A percentile compares a stretch with the other conserved stretches of the same genome.
Conservation (phyloP, 192 early-diverging fungal genomes). For the Geosiphon pyriformis region DNA sequence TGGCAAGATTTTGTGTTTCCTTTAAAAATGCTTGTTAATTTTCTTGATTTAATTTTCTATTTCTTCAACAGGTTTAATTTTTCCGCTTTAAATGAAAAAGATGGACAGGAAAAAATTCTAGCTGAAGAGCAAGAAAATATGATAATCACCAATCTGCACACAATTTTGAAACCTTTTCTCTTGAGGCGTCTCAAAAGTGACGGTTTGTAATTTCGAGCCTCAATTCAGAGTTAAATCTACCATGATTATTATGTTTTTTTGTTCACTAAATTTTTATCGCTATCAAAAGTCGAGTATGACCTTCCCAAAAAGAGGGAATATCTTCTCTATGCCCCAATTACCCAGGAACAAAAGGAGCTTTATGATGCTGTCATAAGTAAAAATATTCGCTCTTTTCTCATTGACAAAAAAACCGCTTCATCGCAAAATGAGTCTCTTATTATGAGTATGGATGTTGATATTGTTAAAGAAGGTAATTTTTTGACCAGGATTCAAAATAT, state of each 20-base stretch:
- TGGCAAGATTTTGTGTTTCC: slow-evolving; percentile 46
- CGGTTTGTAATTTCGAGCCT: slow-evolving; percentile 39
- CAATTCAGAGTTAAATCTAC: not conserved
- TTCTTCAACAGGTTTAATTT: slow-evolving; percentile 61
- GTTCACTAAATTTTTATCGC: not conserved
- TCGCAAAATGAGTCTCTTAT: not conserved
- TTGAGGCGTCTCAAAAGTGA: slow-evolving; percentile 86
- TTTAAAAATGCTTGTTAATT: not conserved
- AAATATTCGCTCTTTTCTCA: slow-evolving; percentile 59
- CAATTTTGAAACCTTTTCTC: slow-evolving; percentile 86
- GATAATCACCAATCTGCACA: slow-evolving; percentile 78
- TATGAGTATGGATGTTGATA: slow-evolving; percentile 1
- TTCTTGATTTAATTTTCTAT: not conserved
- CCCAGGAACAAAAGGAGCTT: slow-evolving; percentile 61
- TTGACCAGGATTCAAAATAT: not conserved
- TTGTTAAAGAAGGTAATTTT: not conserved
- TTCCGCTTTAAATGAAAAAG: slow-evolving; percentile 61
- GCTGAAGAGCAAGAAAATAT: slow-evolving; percentile 60
- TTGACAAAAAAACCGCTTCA: slow-evolving; percentile 33
- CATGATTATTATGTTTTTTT: too few relatives aligned
- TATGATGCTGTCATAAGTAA: slow-evolving; percentile 62
- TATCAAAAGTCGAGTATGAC: slow-evolving; percentile 70
- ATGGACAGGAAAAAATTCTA: slow-evolving; percentile 57
- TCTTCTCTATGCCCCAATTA: slow-evolving; percentile 71
- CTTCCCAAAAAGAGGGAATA: slow-evolving; percentile 92